These are phyloP conservation scores for Phyllosticta ampelicida DNA, from an alignment of 2,329 filamentous ascomycete species.

Conservation along the genomic window DNA sequence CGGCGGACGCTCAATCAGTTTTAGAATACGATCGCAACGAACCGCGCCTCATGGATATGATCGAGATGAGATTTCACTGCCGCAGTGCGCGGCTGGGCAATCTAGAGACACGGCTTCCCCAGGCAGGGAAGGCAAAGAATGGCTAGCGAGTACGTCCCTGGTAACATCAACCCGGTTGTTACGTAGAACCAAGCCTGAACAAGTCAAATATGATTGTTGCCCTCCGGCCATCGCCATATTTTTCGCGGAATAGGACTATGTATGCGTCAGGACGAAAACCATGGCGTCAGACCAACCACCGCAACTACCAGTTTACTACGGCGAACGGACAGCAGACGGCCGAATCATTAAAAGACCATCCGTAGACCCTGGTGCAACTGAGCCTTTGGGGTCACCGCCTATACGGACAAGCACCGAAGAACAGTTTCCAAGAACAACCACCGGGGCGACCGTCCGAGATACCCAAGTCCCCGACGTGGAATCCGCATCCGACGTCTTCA, in stretches of 20 bases:
- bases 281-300: not conserved
- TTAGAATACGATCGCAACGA: constrained; percentile 7
- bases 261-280: not conserved
- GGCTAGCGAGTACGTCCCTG: not conserved
- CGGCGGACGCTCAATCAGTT: constrained; percentile 1
- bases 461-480: constrained; percentile 1
- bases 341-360: constrained; percentile 11
- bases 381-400: constrained; percentile 1
- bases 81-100: not conserved
- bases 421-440: not conserved
- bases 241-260: not conserved
- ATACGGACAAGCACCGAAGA: constrained; percentile 1
- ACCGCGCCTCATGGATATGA: constrained; percentile 3
- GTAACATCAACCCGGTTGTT: not conserved
- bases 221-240: not conserved
- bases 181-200: not conserved
- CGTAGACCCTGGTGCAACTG: constrained; percentile 3
- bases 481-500: constrained; percentile 5
- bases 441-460: not conserved
- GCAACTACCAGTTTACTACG: constrained; percentile 9
- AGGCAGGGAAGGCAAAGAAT: not conserved
- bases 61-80: not conserved
- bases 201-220: not conserved
- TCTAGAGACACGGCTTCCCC: not conserved
- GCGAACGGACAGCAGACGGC: constrained; percentile 10